Evolutionary conservation across 73 alveolate genomes (phyloP).

Genomic region (Paramecium tetraurelia): DNA sequence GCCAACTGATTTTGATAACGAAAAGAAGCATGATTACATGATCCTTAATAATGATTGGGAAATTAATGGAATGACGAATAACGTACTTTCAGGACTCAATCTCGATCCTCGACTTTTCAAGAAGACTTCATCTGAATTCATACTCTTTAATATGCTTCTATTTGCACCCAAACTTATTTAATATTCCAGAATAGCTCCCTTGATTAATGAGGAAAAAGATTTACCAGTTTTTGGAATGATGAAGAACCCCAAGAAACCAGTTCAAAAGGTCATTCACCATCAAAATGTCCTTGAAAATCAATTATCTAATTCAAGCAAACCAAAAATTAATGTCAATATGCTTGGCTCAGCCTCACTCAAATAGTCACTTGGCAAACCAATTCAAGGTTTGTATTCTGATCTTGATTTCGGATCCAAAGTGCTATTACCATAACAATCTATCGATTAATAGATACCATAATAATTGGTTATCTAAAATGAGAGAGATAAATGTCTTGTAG

Average conservation of each 20-base stretch:
- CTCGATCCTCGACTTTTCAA: neutral
- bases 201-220: slow-evolving; percentile 19
- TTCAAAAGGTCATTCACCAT: neutral
- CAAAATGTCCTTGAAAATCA: neutral
- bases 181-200: neutral
- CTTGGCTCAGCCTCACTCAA: neutral
- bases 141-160: neutral
- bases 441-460: neutral
- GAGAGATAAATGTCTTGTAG: slow-evolving; percentile 8
- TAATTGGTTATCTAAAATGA: neutral
- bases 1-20: slow-evolving; percentile 47
- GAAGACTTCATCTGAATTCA: neutral
- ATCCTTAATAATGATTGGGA: slow-evolving; percentile 61
- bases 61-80: slow-evolving; percentile 47
- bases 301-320: neutral
- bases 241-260: neutral
- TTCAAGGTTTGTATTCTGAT: neutral
- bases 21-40: slow-evolving; percentile 40
- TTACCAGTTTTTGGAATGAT: slow-evolving; percentile 5
- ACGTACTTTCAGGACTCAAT: neutral
- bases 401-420: neutral
- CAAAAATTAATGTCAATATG: slow-evolving; percentile 27
- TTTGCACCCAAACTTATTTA: slow-evolving; percentile 34
- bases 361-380: neutral
- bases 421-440: neutral